Base-by-base conservation (phyloP, 441 rosid genomes). In the Pelargonium fulgidum region DNA sequence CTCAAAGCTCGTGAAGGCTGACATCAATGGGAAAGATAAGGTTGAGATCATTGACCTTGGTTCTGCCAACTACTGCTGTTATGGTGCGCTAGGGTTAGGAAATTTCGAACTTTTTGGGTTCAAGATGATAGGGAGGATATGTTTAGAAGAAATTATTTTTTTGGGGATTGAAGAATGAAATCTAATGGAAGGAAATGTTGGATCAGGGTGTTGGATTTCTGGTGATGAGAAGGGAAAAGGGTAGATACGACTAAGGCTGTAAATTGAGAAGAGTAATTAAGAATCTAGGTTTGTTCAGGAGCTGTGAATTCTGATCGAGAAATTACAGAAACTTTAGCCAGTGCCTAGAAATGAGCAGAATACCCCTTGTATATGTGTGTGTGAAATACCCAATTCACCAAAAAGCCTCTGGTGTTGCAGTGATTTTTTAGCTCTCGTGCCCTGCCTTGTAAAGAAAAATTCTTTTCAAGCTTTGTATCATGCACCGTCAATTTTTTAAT, bases 1-100 rank as follows among this genome's bases (percentile, higher is more conserved):
- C 81, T 95, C 99, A n/a, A 95, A 95, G 81, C 97, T 95, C 66
- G 99, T 95, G 82, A 95, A 95, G 79, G 99, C 87, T 63, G 99
- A 92, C 79, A 84, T 95, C 81, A 89, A 77, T 80, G 99, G 99
- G 65, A 95, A 95, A 84, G 99, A 95, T 77, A 89, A 90, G 99
- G 99, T 94, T 78, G 26, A 48, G 59, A 33, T 72, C 1, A 24
- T 24, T 24, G 29, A 24, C 29, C 29, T 24, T 10, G 33, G 33
- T 61, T 20, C 26, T 11, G 13, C 36, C 12, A 61, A 10, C 36
- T 22, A 61, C 4, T 61, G 29, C 36, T 33, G 12, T 20, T 61
- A 11, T 24, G 33, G 62, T 13, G 16, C 1, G 16, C 7, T 6
- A 14, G 58, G 41, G 41, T 36, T 52, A 13, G 58, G 58, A 13